Evolutionary conservation across 2,329 filamentous ascomycete species (phyloP), one percentile per base, ranked within the genome.

Genomic region (Plenodomus biglobosus): DNA sequence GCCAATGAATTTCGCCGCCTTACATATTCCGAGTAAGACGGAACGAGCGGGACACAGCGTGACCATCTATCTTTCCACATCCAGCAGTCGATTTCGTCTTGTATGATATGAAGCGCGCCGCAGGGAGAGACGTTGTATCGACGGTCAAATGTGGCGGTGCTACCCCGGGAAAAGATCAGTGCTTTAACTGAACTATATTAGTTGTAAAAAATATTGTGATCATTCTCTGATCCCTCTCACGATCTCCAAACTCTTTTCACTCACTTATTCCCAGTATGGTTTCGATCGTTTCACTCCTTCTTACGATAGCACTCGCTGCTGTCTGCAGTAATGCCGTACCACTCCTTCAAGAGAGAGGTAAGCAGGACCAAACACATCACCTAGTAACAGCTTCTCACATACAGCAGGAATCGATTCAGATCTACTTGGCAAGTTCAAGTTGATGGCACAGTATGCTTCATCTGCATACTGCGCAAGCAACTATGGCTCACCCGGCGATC

Each of bases 381-480:
- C 18, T 7, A 27, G 21, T 7, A 6, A 11, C 3, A 18, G 2
- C 21, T 36, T 30, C 48, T 58, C 20, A 53, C 11, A 11, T 3
- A 10, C 5, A 1, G n/a, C 30, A 57, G 62, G 46, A 8, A 55
- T 70, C 35, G 48, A 52, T 10, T 18, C 53, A 8, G 42, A 46
- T 16, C 53, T 68, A 15, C 45, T 68, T 20, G 35, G 46, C 22
- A 58, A 44, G 8, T 61, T 71, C 41, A 59, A 61, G 16, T 42
- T 71, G 21, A 69, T 71, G 64, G 57, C 58, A 8, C 65, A 82
- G 52, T 82, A 78, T 61, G 71, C 78, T 8, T 77, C 77, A 1
- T 79, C 80, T 11, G 72, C 78, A n/a, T 82, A 82, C 58, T 82
- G 80, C 59, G 53, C 71, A 4, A 65, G 56, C 46, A 81, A 82